Conservation (phyloP, 1,284 basidiomycete genomes). For the Mycosarcoma maydis region DNA sequence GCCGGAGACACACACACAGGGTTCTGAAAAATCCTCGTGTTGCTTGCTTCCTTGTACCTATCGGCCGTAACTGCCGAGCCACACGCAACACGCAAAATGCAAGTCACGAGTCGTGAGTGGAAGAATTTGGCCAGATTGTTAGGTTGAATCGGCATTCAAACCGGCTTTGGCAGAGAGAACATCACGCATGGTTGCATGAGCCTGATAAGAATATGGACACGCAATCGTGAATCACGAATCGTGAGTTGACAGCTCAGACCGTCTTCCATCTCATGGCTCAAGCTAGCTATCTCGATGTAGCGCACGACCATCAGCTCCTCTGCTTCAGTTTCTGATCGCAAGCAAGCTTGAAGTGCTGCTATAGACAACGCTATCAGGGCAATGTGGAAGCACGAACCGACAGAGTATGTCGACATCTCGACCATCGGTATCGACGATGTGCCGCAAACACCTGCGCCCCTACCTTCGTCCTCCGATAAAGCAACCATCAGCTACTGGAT, state of each 20-base stretch:
- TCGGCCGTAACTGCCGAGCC: neutral
- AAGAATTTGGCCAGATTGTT: neutral
- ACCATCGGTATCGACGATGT: conserved; percentile 38
- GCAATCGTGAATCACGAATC: too few relatives aligned
- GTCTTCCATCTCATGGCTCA: too few relatives aligned
- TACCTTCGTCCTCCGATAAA: conserved; percentile 9
- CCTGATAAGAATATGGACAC: too few relatives aligned
- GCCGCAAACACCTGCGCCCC: conserved; percentile 5
- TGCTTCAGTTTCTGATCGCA: neutral
- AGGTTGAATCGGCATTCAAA: conserved; percentile 2
- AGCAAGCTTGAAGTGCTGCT: too few relatives aligned
- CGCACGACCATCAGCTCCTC: neutral
- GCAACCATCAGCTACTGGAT: conserved; percentile 50
- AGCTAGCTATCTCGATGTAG: too few relatives aligned
- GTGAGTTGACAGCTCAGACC: too few relatives aligned
- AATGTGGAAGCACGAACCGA: neutral
- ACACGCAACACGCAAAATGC: neutral
- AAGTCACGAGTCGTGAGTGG: too few relatives aligned
- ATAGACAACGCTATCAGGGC: too few relatives aligned
- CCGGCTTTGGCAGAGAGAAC: neutral
- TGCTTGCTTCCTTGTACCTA: neutral
- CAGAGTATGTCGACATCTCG: conserved; percentile 34
- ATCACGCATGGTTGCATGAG: too few relatives aligned
- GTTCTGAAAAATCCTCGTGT: neutral
- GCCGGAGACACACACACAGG: neutral